These are phyloP conservation scores for Musa beccarii DNA, from an alignment of 176 grass and related monocot genomes.

Conservation along the genomic window DNA sequence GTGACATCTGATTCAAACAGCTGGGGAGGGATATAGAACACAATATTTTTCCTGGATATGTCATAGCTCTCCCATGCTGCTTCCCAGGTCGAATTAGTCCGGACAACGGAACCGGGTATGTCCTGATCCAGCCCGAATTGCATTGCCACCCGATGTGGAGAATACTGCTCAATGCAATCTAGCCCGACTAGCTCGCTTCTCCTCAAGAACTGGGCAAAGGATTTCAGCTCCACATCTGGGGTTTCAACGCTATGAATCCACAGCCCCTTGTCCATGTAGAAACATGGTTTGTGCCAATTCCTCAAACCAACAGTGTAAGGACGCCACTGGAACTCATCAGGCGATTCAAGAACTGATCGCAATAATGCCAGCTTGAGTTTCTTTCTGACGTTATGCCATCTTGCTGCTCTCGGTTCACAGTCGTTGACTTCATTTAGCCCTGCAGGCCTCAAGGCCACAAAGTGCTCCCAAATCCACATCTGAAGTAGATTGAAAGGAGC, in stretches of 20 bases:
- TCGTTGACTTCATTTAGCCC: conserved; percentile 20
- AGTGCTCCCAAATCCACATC: conserved; percentile 79
- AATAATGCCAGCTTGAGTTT: conserved; percentile 29
- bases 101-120: conserved; percentile 30
- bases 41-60: conserved; percentile 46
- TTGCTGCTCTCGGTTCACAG: conserved; percentile 38
- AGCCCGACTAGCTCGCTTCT: conserved; percentile 51
- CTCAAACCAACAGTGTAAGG: conserved; percentile 29
- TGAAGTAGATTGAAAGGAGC: conserved; percentile 60
- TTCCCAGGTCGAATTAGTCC: conserved; percentile 34
- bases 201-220: conserved; percentile 43
- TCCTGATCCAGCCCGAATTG: conserved; percentile 91
- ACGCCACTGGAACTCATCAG: conserved; percentile 39
- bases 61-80: conserved; percentile 58
- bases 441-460: conserved; percentile 37
- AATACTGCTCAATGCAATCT: conserved; percentile 69
- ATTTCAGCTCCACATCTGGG: conserved; percentile 31
- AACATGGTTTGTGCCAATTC: conserved; percentile 22
- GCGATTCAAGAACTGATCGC: conserved; percentile 19
- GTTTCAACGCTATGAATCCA: conserved; percentile 36
- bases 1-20: conserved; percentile 43
- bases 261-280: not conserved
- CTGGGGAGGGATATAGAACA: conserved; percentile 50
- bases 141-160: conserved; percentile 68
- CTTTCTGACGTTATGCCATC: conserved; percentile 57